Evolutionary conservation across 2,329 filamentous ascomycete genomes (phyloP).

Genomic region (Dendryphion nanum): DNA sequence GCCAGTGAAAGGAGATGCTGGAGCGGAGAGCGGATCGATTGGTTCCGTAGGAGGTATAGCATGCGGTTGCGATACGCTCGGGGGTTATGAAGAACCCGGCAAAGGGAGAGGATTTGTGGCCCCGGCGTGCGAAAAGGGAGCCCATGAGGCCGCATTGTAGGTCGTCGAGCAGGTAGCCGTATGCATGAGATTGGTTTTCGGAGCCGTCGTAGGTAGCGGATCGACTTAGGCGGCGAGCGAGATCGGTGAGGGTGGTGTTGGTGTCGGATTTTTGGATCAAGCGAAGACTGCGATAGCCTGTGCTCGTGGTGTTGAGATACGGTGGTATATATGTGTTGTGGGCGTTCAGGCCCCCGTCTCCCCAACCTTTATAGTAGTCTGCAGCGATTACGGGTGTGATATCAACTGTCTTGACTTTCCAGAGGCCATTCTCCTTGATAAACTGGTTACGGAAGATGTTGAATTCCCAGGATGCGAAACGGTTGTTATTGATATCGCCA

Average conservation of each 20-base stretch:
- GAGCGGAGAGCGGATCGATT: conserved; percentile 17
- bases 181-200: conserved; percentile 22
- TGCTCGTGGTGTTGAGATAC: conserved; percentile 8
- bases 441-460: conserved; percentile 22
- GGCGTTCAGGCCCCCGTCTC: conserved; percentile 10
- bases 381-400: conserved; percentile 19
- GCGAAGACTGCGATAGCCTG: background rate
- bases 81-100: conserved; percentile 23
- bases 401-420: conserved; percentile 17
- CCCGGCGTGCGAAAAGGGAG: conserved; percentile 16
- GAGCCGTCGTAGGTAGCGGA: conserved; percentile 21
- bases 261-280: background rate
- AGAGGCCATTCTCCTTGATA: conserved; percentile 16
- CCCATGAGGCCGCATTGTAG: conserved; percentile 18
- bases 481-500: conserved; percentile 16
- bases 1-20: conserved; percentile 26
- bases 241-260: conserved; percentile 8
- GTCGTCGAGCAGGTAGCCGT: conserved; percentile 22
- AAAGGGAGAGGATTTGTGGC: conserved; percentile 23
- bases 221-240: conserved; percentile 16
- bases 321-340: conserved; percentile 13
- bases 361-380: conserved; percentile 24
- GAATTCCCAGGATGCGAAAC: conserved; percentile 22
- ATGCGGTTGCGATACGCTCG: conserved; percentile 17
- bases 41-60: conserved; percentile 18